Base-by-base conservation (phyloP, 2,329 filamentous ascomycete species). In the Stemphylium vesicarium region DNA sequence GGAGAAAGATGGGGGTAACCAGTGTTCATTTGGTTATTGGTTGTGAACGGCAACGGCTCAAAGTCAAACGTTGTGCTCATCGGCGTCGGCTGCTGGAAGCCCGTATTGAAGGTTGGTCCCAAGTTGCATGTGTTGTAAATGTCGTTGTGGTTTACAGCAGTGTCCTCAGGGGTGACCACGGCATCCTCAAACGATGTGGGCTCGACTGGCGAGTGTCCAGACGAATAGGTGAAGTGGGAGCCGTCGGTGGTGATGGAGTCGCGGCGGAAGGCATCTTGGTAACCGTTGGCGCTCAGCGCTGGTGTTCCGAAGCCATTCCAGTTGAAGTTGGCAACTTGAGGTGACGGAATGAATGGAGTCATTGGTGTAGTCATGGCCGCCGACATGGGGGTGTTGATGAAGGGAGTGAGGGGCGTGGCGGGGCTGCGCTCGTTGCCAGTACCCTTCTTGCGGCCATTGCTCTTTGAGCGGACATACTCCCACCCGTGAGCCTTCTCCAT, bases 401-500 rank as follows among this genome's bases (percentile, higher is more conserved):
- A 75, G 6, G 75, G 74, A 47, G 75, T 76, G 15, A 72, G 65
- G 16, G 74, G 73, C 31, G 68, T 68, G 11, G 62, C 49, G 15
- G 66, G 66, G 57, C 66, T 73, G 20, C 64, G 67, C 26, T 64
- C 69, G 33, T 63, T 63, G 38, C 54, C 49, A 18, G 66, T 56
- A 26, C 64, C 57, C 68, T 74, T 76, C 63, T 74, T 75, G 33
- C 70, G 67, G 48, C 90, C 90, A 71, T 96, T 96, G 75, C 89
- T 93, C 84, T 97, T 97, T 56, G 92, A 94, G 62, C 94, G 90
- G 50, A 93, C 84, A 66, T 97, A 97, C n/a, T 83, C 82, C 89
- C 91, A 96, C 54, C 88, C 88, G 70, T 98, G 93, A 0, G 91
- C 89, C 78, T 97, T 97, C 80, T 98, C 94, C 93, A 97, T 97